Evolutionary conservation across 352 stramenopile species (phyloP), one percentile per base, ranked within the genome.

Genomic region (Phytopythium ostracodes): DNA sequence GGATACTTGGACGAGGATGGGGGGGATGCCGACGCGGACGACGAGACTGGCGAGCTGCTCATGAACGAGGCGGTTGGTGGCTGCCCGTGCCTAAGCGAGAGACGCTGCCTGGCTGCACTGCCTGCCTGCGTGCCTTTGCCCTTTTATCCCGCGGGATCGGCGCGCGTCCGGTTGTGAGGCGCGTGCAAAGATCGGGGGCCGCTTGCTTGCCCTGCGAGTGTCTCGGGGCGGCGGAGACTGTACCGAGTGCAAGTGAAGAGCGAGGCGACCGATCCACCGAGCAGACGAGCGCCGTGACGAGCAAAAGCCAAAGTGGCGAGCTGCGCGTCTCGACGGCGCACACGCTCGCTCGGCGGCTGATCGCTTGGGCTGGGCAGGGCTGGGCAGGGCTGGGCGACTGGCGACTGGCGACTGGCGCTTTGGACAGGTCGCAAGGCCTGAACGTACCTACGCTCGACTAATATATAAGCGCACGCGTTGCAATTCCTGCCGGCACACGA

Each of bases 31-130:
- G 44, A 52, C 44, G 47, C 47, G 47, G 47, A 27, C 47, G 47
- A 54, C n/a, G 47, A 54, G 47, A 18, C 47, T 12, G 47, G 47
- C 25, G 47, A 54, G 47, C 47, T 54, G 24, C 47, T 54, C 47
- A 54, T 54, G 47, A 44, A 44, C 38, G 12, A 44, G 38, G n/a
- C 38, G 38, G 38, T 4, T 18, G 14, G 38, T 44, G 38, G 38
- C 22, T 54, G 44, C n/a, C 44, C 7, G 44, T 25, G 44, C 33
- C 33, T 38, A 27, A 31, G 7, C 22, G 10, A 17, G 24, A 51
- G 18, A 49, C 33, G n/a, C n/a, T n/a, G n/a, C n/a, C n/a, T n/a
- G n/a, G n/a, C n/a, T n/a, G n/a, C n/a, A n/a, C n/a, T n/a, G n/a
- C n/a, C n/a, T n/a, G n/a, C n/a, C n/a, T n/a, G n/a, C n/a, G n/a